Base-by-base conservation (phyloP, 352 stramenopile species). In the Phytophthora palmivora region DNA sequence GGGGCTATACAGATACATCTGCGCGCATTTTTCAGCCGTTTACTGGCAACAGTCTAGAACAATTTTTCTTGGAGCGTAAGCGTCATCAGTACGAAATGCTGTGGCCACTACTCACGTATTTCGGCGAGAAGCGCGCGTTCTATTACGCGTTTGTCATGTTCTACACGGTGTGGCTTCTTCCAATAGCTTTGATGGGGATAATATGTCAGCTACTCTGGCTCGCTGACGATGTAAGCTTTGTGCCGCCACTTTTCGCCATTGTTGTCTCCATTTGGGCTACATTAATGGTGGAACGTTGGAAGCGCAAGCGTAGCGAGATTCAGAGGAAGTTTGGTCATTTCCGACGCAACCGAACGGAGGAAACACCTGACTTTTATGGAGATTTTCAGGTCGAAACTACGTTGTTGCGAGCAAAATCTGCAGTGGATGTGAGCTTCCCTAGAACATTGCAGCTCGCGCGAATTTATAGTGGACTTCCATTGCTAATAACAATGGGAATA, bases 211-310 rank as follows among this genome's bases (percentile, higher is more conserved):
- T 89, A 19, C 60, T 87, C 0, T 81, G 66, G 71, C 67, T 79
- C 1, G 42, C 69, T 0, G 60, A 67, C 14, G 45, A 58, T 18
- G 39, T 73, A 1, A 62, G 38, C 21, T 88, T 73, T 47, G 52
- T 82, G 3, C 62, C 79, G 14, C 80, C 74, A 28, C 48, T 89
- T 3, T 88, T 91, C 36, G 78, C 78, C 0, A 69, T 97, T 33
- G 73, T 95, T 18, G 87, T 97, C 21, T 84, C 78, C 34, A 78
- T 97, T 47, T 96, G 88, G 89, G 84, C 84, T 4, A 93, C 92
- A 38, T 54, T 95, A 4, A 60, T 97, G 47, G 78, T 97, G 6
- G 89, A 97, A 70, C 83, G 81, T 14, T 97, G 91, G 91, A 97
- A 97, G 59, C 89, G 89, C 36, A 95, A 97, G 60, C 73, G 88